phyloP scores from a whole-genome alignment of 768 basidiomycete genomes.

The Auricularia auricula-judae region DNA sequence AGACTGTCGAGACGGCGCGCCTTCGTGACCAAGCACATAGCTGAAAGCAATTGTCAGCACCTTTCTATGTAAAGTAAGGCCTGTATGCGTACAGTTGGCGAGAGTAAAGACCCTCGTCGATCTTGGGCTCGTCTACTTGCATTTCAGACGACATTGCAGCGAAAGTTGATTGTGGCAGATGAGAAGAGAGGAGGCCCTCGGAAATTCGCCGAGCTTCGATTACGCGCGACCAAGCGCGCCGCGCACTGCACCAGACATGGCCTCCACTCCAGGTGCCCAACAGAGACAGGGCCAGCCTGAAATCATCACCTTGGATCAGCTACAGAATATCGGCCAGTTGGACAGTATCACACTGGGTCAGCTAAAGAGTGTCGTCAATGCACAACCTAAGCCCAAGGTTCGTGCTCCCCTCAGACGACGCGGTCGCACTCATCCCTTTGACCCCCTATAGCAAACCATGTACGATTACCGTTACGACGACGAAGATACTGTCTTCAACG shows the following conservation, averaged over 20 bases:
- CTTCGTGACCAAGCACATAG: constrained; percentile 96
- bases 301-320: constrained; percentile 46
- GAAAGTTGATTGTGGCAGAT: background rate
- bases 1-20: constrained; percentile 27
- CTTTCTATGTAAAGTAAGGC: constrained; percentile 1
- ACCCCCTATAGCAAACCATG: constrained; percentile 50
- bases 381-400: constrained; percentile 69
- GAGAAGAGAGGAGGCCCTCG: background rate
- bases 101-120: constrained; percentile 90
- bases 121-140: constrained; percentile 79
- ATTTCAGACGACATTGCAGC: constrained; percentile 33
- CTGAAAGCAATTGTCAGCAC: constrained; percentile 23
- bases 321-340: constrained; percentile 45
- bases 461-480: constrained; percentile 95
- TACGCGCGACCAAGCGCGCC: background rate
- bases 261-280: background rate
- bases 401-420: constrained; percentile 11
- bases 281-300: background rate
- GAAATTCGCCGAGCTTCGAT: background rate
- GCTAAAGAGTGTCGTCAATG: constrained; percentile 59
- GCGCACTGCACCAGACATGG: background rate
- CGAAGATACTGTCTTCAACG: constrained; percentile 90
- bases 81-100: constrained; percentile 65
- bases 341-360: constrained; percentile 42
- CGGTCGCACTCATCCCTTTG: constrained; percentile 10